A percentile compares a stretch with the other conserved stretches of the same genome.
phyloP scores from a whole-genome alignment of 2,329 filamentous ascomycete species.

The Blumeria graminis region DNA sequence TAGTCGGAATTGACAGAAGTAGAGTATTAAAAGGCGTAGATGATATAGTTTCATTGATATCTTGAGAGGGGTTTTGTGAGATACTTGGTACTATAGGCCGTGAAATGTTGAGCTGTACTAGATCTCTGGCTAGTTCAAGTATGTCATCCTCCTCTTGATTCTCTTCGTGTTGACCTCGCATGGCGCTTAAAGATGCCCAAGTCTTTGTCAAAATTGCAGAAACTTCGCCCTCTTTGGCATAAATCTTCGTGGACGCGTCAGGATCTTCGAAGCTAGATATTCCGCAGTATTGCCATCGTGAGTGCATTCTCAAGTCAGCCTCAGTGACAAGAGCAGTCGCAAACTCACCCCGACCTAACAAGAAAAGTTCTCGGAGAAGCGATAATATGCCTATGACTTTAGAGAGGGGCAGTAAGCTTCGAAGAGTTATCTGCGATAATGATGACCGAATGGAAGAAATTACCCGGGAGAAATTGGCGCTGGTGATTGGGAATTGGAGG shows the following conservation, averaged over 20 bases:
- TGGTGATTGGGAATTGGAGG: conserved; percentile 50
- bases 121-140: conserved; percentile 57
- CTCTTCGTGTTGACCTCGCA: conserved; percentile 46
- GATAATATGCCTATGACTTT: conserved; percentile 56
- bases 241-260: conserved; percentile 34
- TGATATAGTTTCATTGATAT: conserved; percentile 5
- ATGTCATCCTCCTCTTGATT: conserved; percentile 53
- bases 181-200: conserved; percentile 55
- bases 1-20: conserved; percentile 53
- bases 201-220: conserved; percentile 50
- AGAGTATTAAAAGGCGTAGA: conserved; percentile 50
- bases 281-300: conserved; percentile 41
- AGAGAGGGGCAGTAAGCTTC: conserved; percentile 53
- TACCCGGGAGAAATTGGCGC: conserved; percentile 42
- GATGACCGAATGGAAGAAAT: conserved; percentile 57
- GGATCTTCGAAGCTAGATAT: conserved; percentile 31
- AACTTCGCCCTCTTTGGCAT: conserved; percentile 73
- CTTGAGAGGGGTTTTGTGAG: too few relatives aligned
- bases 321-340: conserved; percentile 67
- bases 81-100: conserved; percentile 18
- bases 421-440: conserved; percentile 61
- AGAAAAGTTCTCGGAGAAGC: conserved; percentile 63
- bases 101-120: conserved; percentile 42
- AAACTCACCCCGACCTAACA: conserved; percentile 77
- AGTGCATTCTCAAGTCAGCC: conserved; percentile 57